Base-by-base conservation (phyloP, 1,284 basidiomycete genomes). In the Singerocomus inundabilis region DNA sequence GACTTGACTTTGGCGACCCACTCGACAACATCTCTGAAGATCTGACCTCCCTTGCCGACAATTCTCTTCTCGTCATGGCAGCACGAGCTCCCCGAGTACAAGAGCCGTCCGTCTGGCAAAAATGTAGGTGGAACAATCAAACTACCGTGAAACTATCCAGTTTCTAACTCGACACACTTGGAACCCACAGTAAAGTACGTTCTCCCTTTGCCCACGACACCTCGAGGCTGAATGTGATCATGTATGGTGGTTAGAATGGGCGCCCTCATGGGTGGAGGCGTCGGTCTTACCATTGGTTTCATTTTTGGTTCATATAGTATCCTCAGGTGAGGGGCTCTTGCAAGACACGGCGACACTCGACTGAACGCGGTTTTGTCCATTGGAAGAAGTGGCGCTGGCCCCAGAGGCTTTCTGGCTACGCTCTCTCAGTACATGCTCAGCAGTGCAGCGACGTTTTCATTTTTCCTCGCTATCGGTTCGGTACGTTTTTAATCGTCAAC, bases 231-330 rank as follows among this genome's bases (percentile, higher is more conserved):
- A 55, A 52, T 29, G 16, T 31, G 29, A 51, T 41, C 49, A 53
- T 46, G 44, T 41, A 38, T 46, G 29, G 52, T 29, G 15, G 53
- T 11, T 47, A 93, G 91, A 73, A 95, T 95, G 92, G 92, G 92
- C 61, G 91, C 90, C 42, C 71, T 93, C 53, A 94, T 94, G 91
- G 92, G 92, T 55, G 87, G 84, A 56, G 91, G 91, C 58, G 93
- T 96, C 51, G 93, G 93, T 28, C 78, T 95, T 43, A 95, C 93
- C 32, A 95, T 96, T 63, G 93, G 93, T n/a, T 96, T 97, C 73
- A 85, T 97, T 57, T 97, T 97, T 64, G 93, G 93, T 42, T 84
- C 86, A 33, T 95, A 88, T 74, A 93, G 85, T 58, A 91, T 97
- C 65, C 72, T 97, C 36, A 79, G 92, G 93, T 91, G 60, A 50